phyloP scores from a whole-genome alignment of 768 basidiomycete genomes.

The Phlebiopsis flavidoalba region DNA sequence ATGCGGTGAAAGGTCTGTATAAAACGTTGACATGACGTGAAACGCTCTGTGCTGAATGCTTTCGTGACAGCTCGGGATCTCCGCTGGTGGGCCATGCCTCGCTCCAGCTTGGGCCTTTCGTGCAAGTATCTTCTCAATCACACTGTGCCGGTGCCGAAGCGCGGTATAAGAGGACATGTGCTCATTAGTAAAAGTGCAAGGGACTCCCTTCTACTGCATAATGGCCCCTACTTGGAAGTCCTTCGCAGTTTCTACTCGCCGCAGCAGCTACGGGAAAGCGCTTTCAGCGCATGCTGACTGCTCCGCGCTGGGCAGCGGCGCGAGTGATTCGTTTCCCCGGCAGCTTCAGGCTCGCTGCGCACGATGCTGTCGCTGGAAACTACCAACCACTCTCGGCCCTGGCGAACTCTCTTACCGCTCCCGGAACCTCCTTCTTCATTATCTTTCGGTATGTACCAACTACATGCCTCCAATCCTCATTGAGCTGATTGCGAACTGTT shows the following conservation, averaged over 20 bases:
- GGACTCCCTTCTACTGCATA: too few relatives aligned
- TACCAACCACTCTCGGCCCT: conserved; percentile 1
- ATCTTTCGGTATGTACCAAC: conserved; percentile 1
- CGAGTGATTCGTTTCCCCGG: conserved; percentile 2
- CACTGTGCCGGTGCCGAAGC: neutral
- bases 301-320: conserved; percentile 5
- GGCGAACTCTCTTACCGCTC: neutral
- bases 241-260: neutral
- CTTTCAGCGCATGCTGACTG: conserved; percentile 7
- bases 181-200: too few relatives aligned
- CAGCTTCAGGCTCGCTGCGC: conserved; percentile 4
- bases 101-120: neutral
- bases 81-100: neutral
- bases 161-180: neutral
- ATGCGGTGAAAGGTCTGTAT: neutral
- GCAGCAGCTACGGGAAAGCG: too few relatives aligned
- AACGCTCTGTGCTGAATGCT: neutral
- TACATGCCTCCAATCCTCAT: neutral
- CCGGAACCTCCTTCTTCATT: neutral
- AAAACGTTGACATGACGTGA: neutral
- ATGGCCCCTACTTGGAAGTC: neutral
- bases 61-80: neutral
- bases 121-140: neutral
- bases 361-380: neutral
- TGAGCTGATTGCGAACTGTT: neutral